These are phyloP conservation scores for Lojkania enalia DNA, from an alignment of 2,329 filamentous ascomycete genomes.

Conservation along the genomic window DNA sequence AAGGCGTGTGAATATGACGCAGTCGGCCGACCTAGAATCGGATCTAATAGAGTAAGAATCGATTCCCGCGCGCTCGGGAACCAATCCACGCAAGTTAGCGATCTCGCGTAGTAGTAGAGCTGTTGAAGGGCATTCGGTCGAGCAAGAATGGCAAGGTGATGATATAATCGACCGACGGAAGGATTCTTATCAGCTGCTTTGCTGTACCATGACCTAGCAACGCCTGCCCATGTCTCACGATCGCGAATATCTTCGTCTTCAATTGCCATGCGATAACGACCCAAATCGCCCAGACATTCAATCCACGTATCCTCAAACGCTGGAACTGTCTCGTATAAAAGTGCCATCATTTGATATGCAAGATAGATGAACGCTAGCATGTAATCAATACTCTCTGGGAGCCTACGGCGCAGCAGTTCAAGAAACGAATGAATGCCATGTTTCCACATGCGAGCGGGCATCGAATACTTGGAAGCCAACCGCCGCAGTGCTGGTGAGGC, in stretches of 20 bases:
- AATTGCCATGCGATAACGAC: slow-evolving; percentile 86
- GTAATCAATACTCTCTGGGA: slow-evolving; percentile 79
- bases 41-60: slow-evolving; percentile 68
- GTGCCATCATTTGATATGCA: slow-evolving; percentile 85
- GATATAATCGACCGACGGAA: slow-evolving; percentile 76
- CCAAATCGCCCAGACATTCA: slow-evolving; percentile 86
- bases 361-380: slow-evolving; percentile 91
- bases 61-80: slow-evolving; percentile 71
- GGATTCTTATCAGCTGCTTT: slow-evolving; percentile 79
- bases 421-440: slow-evolving; percentile 88
- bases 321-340: slow-evolving; percentile 83
- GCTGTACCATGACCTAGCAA: slow-evolving; percentile 82
- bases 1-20: slow-evolving; percentile 38
- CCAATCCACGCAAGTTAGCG: slow-evolving; percentile 67
- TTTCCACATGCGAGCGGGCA: slow-evolving; percentile 93
- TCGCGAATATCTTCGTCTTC: slow-evolving; percentile 79
- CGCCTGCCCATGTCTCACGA: slow-evolving; percentile 78
- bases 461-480: slow-evolving; percentile 79
- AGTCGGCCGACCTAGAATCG: slow-evolving; percentile 47
- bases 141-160: slow-evolving; percentile 82
- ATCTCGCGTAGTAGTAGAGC: slow-evolving; percentile 72
- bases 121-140: slow-evolving; percentile 71
- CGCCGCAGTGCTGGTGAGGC: slow-evolving; percentile 68
- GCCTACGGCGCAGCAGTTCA: slow-evolving; percentile 65
- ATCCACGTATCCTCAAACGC: slow-evolving; percentile 89